These are phyloP conservation scores for Globisporangium emineosum DNA, from an alignment of 352 stramenopile species.

Conservation along the genomic window DNA sequence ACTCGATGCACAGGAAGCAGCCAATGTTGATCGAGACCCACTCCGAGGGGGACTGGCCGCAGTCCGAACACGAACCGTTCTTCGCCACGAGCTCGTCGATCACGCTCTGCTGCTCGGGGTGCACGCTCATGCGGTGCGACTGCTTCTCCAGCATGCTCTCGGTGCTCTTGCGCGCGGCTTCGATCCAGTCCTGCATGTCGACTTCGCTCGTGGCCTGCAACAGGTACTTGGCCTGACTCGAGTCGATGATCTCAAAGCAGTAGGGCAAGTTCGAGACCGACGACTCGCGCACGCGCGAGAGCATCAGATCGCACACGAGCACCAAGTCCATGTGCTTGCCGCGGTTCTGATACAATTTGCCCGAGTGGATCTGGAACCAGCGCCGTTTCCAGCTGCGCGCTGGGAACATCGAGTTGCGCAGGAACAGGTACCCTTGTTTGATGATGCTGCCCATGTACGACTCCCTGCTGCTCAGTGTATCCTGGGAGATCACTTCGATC, in stretches of 20 bases:
- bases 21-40: conserved; percentile 97
- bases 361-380: conserved; percentile 86
- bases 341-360: conserved; percentile 82
- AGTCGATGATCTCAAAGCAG: conserved; percentile 86
- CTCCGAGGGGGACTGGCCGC: conserved; percentile 77
- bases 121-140: conserved; percentile 74
- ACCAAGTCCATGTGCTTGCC: conserved; percentile 74
- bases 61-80: conserved; percentile 74
- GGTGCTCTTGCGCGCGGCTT: conserved; percentile 74
- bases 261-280: conserved; percentile 48
- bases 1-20: conserved; percentile 96
- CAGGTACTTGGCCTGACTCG: conserved; percentile 72
- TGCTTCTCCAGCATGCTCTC: conserved; percentile 83
- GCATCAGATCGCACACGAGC: conserved; percentile 80
- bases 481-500: conserved; percentile 71
- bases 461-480: conserved; percentile 56
- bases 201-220: conserved; percentile 70
- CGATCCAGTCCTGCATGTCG: conserved; percentile 81
- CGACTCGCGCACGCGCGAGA: conserved; percentile 72
- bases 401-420: conserved; percentile 83
- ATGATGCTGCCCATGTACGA: conserved; percentile 33
- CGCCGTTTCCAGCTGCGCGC: conserved; percentile 80
- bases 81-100: conserved; percentile 54
- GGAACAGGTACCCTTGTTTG: conserved; percentile 85
- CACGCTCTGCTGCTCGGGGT: conserved; percentile 72